phyloP scores from a whole-genome alignment of 1,139 yeast species.

The Debaryomyces robertsiae region DNA sequence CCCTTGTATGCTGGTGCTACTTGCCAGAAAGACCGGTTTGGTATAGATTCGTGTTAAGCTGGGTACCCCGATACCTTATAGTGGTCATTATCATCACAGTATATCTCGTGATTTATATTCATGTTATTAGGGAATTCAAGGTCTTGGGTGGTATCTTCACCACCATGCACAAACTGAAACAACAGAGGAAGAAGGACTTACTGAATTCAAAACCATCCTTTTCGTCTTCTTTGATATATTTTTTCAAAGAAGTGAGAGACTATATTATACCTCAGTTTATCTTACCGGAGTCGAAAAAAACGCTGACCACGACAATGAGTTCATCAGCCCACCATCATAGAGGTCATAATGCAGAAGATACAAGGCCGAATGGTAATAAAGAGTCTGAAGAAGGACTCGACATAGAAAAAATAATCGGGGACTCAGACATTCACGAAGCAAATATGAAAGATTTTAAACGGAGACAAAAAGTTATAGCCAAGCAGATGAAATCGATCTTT shows the following conservation, averaged over 20 bases:
- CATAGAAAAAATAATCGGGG: conserved; percentile 16
- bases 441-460: conserved; percentile 60
- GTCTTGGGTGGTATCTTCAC: conserved; percentile 51
- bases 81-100: conserved; percentile 63
- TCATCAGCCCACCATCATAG: background rate
- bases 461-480: conserved; percentile 67
- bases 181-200: conserved; percentile 10
- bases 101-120: conserved; percentile 72
- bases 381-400: conserved; percentile 6
- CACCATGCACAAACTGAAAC: conserved; percentile 27
- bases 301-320: conserved; percentile 1
- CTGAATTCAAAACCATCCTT: conserved; percentile 35
- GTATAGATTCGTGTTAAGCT: conserved; percentile 73
- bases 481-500: conserved; percentile 79
- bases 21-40: conserved; percentile 73
- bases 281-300: conserved; percentile 26
- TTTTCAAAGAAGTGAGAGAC: conserved; percentile 26
- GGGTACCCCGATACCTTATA: conserved; percentile 80
- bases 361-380: conserved; percentile 3
- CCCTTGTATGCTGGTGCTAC: conserved; percentile 79
- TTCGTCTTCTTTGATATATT: conserved; percentile 37
- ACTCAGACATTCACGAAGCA: conserved; percentile 56
- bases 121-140: conserved; percentile 65
- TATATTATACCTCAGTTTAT: conserved; percentile 32
- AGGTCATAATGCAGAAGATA: conserved; percentile 4